Evolutionary conservation across 2,329 filamentous ascomycete species (phyloP), one percentile per base, ranked within the genome.

Genomic region (Parastagonospora nodorum): DNA sequence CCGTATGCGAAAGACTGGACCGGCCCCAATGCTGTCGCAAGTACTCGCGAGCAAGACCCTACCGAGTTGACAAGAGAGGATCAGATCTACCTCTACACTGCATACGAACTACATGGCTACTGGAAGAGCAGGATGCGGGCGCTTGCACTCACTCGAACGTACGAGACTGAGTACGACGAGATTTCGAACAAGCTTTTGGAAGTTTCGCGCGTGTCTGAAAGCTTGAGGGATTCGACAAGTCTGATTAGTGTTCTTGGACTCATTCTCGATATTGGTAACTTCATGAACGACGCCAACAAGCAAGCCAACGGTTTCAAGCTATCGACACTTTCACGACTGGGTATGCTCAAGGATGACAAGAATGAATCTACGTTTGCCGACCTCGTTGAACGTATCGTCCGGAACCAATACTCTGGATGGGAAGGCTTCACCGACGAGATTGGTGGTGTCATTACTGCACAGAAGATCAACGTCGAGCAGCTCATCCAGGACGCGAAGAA

Each of bases 211-310:
- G 92, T 96, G 8, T 93, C 92, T 4, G 93, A 97, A 76, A 89
- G 91, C 8, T 78, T 99, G 47, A 85, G 93, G 41, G 92, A 96
- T 69, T 97, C 92, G 1, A 91, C 96, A 24, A 89, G 91, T 24
- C 78, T 99, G 65, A 96, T 97, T 88, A 97, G 96, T 60, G 92
- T 99, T 40, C 84, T 99, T 49, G 92, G 93, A 51, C 82, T 97
- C 55, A 99, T 99, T 74, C 80, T 99, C 65, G 93, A 97, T 74
- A 96, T 99, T 68, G 94, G 94, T 74, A 99, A 99, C 75, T 99
- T 96, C 82, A 99, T 99, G 94, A 99, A 99, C 80, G 94, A 97
- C 71, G 88, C 92, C 48, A 97, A 97, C 78, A 99, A 99, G 78
- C 94, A 97, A 77, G 94, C 94, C 4, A 90, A 88, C 50, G 94